Evolutionary conservation across 257 asterid species (phyloP).

Genomic region (Solanum ossicruentum): DNA sequence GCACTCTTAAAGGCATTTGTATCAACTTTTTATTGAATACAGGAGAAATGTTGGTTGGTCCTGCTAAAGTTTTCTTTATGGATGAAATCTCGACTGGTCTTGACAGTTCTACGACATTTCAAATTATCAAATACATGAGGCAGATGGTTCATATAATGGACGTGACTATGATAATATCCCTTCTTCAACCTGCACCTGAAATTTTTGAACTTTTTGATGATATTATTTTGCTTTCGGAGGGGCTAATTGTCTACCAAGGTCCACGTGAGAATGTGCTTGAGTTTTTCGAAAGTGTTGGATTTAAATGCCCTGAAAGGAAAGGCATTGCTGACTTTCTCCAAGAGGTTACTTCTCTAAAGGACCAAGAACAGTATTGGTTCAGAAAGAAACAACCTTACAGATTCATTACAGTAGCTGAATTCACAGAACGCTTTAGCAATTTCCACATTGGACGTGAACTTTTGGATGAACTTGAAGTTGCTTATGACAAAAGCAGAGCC

Average conservation of each 20-base stretch:
- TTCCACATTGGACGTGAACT: constrained; percentile 59
- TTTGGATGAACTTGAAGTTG: constrained; percentile 52
- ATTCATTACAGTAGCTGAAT: constrained; percentile 48
- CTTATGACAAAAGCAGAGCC: constrained; percentile 47
- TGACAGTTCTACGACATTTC: constrained; percentile 89
- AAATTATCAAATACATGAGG: constrained; percentile 67
- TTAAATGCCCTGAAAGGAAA: constrained; percentile 87
- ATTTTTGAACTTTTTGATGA: constrained; percentile 84
- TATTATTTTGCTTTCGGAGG: constrained; percentile 71
- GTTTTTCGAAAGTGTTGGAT: constrained; percentile 80
- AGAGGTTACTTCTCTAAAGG: constrained; percentile 84
- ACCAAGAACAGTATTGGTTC: constrained; percentile 88
- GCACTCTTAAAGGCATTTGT: neutral
- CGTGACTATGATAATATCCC: constrained; percentile 83
- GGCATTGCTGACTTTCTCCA: constrained; percentile 91
- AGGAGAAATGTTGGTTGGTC: constrained; percentile 98
- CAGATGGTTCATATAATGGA: constrained; percentile 96
- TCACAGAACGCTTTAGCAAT: constrained; percentile 46
- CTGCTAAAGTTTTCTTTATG: constrained; percentile 94
- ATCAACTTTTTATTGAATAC: constrained; percentile 1
- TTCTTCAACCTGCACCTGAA: constrained; percentile 96
- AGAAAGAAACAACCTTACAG: constrained; percentile 50
- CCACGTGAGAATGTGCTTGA: constrained; percentile 71
- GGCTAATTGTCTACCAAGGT: constrained; percentile 71
- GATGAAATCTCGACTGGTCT: constrained; percentile 97